Percentiles rank a stretch among this genome's conserved stretches.
Conservation (phyloP, 805 yeast genomes). For the Monosporozyma servazzii region DNA sequence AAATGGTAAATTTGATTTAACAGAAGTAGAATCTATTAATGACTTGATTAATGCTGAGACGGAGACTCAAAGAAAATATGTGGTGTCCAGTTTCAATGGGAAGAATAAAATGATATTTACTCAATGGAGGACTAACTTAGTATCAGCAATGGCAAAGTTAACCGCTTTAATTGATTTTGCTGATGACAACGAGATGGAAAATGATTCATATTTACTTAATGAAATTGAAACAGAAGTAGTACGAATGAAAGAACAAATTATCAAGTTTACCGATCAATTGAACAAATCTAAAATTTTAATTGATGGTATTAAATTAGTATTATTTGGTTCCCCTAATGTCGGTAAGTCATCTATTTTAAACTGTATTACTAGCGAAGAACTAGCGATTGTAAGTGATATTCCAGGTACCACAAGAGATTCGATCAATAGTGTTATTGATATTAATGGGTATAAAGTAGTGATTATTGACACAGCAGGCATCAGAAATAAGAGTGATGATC, state of each 20-base stretch:
- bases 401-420: conserved; percentile 95
- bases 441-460: conserved; percentile 74
- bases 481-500: conserved; percentile 42
- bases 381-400: conserved; percentile 81
- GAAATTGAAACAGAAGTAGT: background rate
- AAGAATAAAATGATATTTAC: conserved; percentile 44
- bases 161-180: conserved; percentile 92
- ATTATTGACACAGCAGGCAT: conserved; percentile 93
- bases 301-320: conserved; percentile 61
- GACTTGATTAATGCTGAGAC: conserved; percentile 92
- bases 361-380: conserved; percentile 62
- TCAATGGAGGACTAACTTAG: conserved; percentile 58
- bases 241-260: conserved; percentile 22
- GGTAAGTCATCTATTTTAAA: conserved; percentile 89
- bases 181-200: conserved; percentile 77
- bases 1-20: conserved; percentile 74
- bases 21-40: conserved; percentile 84
- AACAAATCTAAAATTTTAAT: conserved; percentile 53
- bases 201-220: conserved; percentile 43
- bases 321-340: conserved; percentile 91
- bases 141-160: conserved; percentile 60
- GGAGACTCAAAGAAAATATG: conserved; percentile 72
- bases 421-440: conserved; percentile 70
- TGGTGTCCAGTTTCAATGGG: conserved; percentile 67
- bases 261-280: conserved; percentile 35